These are phyloP conservation scores for Plenodomus lindquistii DNA, from an alignment of 2,329 filamentous ascomycete genomes.

Conservation along the genomic window DNA sequence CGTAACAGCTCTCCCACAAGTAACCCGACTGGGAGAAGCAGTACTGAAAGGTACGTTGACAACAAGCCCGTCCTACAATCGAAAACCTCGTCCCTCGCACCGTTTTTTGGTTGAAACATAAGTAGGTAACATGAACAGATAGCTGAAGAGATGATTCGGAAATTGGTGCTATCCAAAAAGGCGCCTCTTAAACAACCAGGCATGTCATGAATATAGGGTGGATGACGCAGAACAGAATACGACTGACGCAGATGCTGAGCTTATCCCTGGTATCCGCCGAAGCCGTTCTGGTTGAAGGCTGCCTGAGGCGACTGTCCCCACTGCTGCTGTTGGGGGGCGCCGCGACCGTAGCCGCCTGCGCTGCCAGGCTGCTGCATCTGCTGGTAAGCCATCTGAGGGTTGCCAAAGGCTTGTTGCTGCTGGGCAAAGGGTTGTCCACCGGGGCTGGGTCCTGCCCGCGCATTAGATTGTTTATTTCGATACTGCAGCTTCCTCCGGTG, in stretches of 20 bases:
- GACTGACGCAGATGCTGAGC: constrained; percentile 17
- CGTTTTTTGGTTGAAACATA: constrained; percentile 26
- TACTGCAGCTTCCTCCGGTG: constrained; percentile 40
- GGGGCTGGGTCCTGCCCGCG: constrained; percentile 56
- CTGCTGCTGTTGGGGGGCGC: constrained; percentile 59
- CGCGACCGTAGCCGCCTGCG: constrained; percentile 83
- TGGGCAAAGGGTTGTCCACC: constrained; percentile 66
- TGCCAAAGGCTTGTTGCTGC: constrained; percentile 63
- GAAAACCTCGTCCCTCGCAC: constrained; percentile 19
- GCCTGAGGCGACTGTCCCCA: constrained; percentile 57
- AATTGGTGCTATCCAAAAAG: constrained; percentile 44
- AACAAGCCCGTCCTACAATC: constrained; percentile 20
- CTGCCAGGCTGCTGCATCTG: constrained; percentile 59
- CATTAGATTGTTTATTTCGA: constrained; percentile 45
- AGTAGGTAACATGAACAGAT: constrained; percentile 30
- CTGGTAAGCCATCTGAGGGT: constrained; percentile 55
- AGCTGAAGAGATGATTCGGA: constrained; percentile 36
- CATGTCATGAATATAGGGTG: constrained; percentile 37
- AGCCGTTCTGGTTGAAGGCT: constrained; percentile 57
- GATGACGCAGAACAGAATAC: constrained; percentile 34
- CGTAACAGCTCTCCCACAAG: constrained; percentile 28
- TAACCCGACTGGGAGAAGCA: constrained; percentile 23
- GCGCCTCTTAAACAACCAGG: constrained; percentile 40
- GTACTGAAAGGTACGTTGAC: constrained; percentile 33
- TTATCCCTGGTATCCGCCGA: constrained; percentile 64